A percentile compares a stretch with the other conserved stretches of the same genome.
These are phyloP conservation scores for Mallotus repandus DNA, from an alignment of 441 rosid genomes.

Conservation along the genomic window DNA sequence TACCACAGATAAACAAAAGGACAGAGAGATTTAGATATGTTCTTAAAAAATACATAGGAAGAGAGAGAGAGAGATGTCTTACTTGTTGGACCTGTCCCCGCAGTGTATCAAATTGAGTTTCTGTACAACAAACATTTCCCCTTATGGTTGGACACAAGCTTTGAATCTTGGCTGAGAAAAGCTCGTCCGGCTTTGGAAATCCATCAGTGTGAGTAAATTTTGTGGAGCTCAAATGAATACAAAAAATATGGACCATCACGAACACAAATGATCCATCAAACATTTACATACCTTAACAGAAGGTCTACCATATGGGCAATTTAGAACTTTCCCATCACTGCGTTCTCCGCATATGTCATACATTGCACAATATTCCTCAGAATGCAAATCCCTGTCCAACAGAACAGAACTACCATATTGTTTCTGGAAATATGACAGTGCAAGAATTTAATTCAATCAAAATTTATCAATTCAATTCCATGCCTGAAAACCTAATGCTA, in stretches of 20 bases:
- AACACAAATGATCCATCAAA: slow-evolving; percentile 8
- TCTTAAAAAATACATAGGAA: background rate
- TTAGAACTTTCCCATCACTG: slow-evolving; percentile 70
- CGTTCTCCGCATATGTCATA: slow-evolving; percentile 84
- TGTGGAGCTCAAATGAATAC: background rate
- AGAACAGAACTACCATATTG: background rate
- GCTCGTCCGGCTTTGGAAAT: slow-evolving; percentile 61
- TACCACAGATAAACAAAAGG: background rate
- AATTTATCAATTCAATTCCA: no score
- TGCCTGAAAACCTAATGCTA: no score
- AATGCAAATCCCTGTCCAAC: slow-evolving; percentile 44
- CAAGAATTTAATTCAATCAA: no score
- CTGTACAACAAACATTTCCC: slow-evolving; percentile 90
- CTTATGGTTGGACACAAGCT: slow-evolving; percentile 91
- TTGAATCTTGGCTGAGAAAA: slow-evolving; percentile 84
- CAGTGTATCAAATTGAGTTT: slow-evolving; percentile 73
- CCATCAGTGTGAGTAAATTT: background rate
- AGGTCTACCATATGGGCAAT: slow-evolving; percentile 65
- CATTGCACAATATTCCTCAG: slow-evolving; percentile 84
- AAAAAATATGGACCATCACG: background rate
- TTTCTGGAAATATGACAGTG: no score
- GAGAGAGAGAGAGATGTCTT: slow-evolving; percentile 3
- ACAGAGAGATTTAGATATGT: background rate
- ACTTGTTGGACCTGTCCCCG: slow-evolving; percentile 90
- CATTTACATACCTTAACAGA: slow-evolving; percentile 59